Evolutionary conservation across 1,284 basidiomycete species (phyloP), one percentile per base, ranked within the genome.

Genomic region (Phylloboletellus chloephorus): DNA sequence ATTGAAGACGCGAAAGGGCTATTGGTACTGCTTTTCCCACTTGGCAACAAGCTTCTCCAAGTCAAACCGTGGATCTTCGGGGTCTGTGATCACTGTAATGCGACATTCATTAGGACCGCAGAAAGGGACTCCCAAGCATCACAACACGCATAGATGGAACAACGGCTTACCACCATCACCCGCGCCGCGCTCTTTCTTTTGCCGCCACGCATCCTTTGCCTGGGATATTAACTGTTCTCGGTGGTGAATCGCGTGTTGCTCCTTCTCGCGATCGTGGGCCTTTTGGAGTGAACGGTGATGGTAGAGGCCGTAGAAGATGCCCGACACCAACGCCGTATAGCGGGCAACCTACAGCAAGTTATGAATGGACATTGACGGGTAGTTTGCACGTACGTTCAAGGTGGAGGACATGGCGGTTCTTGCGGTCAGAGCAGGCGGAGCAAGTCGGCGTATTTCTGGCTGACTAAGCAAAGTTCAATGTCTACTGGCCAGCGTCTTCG

Each of bases 21-120:
- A 73, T 67, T 67, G 66, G 56, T 68, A 66, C 35, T 79, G 76
- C 56, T 73, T 75, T 64, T 88, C 86, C 75, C 79, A 84, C 61
- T 79, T 78, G 37, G 71, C 72, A 63, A 98, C 64, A 52, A 97
- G 72, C 69, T 92, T 92, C 74, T 98, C 95, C 61, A 98, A 74
- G 74, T 98, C 94, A 69, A 98, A 98, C 52, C 79, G 82, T 49
- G 94, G 90, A 68, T 95, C 84, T 59, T 98, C 93, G 37, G 93
- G 90, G 72, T 98, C 81, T 51, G 89, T 88, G 54, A 95, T 71
- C 54, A 93, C 90, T 91, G 66, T 15, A 49, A 43, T 35, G 47
- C 41, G 50, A 38, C 44, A 16, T 26, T 48, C 31, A 39, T 56
- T 45, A 57, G 48, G 39, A 39, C 21, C 16, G 31, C 26, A 23